A percentile compares a stretch with the other conserved stretches of the same genome.
phyloP scores from a whole-genome alignment of 2,329 filamentous ascomycete genomes.

The Penicillium sp. region DNA sequence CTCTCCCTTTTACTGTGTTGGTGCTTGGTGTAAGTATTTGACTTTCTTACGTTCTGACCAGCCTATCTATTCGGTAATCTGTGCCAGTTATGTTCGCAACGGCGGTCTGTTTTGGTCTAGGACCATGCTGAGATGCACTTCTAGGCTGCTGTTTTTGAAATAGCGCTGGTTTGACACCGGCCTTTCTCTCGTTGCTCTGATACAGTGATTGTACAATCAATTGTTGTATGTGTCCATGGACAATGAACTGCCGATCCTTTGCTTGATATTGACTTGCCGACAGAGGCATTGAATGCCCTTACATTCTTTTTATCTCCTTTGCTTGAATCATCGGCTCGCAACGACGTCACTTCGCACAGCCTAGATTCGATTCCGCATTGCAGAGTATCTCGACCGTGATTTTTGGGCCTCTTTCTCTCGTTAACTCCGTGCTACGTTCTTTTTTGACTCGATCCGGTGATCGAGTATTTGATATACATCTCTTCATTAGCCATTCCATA shows the following conservation, averaged over 20 bases:
- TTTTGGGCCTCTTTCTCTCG: conserved; percentile 2
- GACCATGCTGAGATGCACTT: neutral
- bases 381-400: neutral
- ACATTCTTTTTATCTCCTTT: conserved; percentile 18
- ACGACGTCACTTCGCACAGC: conserved; percentile 2
- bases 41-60: neutral
- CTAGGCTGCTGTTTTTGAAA: conserved; percentile 19
- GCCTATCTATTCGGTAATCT: neutral
- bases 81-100: neutral
- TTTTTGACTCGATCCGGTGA: conserved; percentile 13
- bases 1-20: conserved; percentile 23
- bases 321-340: conserved; percentile 21
- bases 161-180: conserved; percentile 29
- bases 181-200: conserved; percentile 21
- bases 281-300: conserved; percentile 36
- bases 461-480: conserved; percentile 3
- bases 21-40: conserved; percentile 13
- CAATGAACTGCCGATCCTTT: neutral
- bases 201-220: conserved; percentile 6
- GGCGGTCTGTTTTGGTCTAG: neutral
- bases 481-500: neutral
- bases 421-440: conserved; percentile 7
- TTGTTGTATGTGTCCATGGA: conserved; percentile 19
- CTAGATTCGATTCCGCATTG: neutral
- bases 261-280: conserved; percentile 1